Evolutionary conservation across 2,329 filamentous ascomycete genomes (phyloP), one percentile per base, ranked within the genome.

Genomic region (Furcasterigmium sp.): DNA sequence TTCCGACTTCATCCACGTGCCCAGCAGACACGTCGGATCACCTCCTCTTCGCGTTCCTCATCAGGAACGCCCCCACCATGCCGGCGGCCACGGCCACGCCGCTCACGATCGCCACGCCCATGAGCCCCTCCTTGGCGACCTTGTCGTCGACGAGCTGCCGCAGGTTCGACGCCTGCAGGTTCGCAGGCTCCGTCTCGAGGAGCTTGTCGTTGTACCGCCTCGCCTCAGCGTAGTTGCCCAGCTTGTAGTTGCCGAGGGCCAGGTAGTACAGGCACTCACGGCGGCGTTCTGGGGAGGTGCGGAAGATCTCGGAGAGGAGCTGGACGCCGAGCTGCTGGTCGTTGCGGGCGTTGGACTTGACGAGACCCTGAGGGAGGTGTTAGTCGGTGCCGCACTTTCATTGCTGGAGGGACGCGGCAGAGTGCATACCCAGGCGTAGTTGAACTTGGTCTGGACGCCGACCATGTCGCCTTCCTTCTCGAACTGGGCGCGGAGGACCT

Each of bases 191-290:
- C 62, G 91, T 85, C 49, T 96, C 89, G 42, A 97, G 69, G 48
- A 98, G 73, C 39, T 91, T 75, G 59, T 97, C 91, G 65, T 98
- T 98, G 70, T 97, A 97, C 60, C 88, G 79, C 58, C 91, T 78
- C 47, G 91, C 91, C 62, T 98, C 93, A 48, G 84, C 90, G 65
- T 96, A 98, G 75, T 96, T 97, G 49, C 91, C 91, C 37, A 98
- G 81, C 73, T 97, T 97, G 79, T 91, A 97, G 75, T 97, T 95
- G 50, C 93, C 93, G 25, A 98, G 80, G 20, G 89, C 93, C 42
- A 98, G 83, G 69, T 98, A 98, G 75, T 96, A 98, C 48, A 98
- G 86, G 61, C 93, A 98, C 76, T 98, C 93, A 59, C 93, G 85
- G 60, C 93, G 85, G 56, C 93, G 87, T 67, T 97, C 93, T 53